phyloP scores from a whole-genome alignment of 1,284 basidiomycete species.

The Puccinia coronata region DNA sequence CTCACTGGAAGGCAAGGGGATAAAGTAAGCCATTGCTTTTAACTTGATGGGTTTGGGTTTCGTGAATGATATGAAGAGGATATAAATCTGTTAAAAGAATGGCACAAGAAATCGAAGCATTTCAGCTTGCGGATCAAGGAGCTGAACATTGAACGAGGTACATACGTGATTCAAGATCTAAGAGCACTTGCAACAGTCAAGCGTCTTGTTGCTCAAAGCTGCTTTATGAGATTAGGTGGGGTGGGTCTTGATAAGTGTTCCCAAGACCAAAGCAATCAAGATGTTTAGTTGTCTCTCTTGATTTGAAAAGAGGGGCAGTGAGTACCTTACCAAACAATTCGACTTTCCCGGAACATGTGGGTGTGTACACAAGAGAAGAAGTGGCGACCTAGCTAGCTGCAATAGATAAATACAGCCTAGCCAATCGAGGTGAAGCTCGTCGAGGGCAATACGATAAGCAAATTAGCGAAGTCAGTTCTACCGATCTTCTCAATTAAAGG shows the following conservation, averaged over 20 bases:
- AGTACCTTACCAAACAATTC: background rate
- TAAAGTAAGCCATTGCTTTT: constrained; percentile 14
- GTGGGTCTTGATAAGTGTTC: background rate
- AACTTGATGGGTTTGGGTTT: background rate
- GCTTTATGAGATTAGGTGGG: constrained; percentile 3
- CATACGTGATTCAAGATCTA: background rate
- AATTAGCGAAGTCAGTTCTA: background rate
- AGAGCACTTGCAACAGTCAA: background rate
- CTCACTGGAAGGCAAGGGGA: constrained; percentile 8
- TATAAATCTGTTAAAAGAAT: background rate
- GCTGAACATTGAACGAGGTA: background rate
- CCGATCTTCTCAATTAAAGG: background rate
- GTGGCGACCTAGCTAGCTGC: background rate
- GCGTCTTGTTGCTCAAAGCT: constrained; percentile 5
- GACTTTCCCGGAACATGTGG: background rate
- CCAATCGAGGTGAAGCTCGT: background rate
- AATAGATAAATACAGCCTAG: background rate
- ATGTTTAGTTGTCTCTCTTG: background rate
- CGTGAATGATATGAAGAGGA: background rate
- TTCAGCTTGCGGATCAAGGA: background rate
- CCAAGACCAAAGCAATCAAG: background rate
- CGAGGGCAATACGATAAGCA: background rate
- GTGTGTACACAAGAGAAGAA: background rate
- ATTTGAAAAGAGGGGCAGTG: background rate
- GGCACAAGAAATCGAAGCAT: background rate